Conservation (phyloP, 1,139 yeast genomes). For the Yamadazyma dendronema region DNA sequence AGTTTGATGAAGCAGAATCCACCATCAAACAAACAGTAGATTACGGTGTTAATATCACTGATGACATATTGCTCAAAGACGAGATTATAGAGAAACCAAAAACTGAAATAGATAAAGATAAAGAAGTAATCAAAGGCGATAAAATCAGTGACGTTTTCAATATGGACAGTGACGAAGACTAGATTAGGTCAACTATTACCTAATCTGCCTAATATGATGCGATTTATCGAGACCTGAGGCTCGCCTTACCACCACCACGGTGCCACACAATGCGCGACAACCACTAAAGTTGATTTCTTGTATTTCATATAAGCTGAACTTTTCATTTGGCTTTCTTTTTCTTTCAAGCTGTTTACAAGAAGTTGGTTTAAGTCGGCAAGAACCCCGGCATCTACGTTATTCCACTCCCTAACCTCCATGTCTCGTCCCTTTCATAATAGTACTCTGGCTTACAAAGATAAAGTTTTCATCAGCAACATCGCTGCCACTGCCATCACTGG, state of each 20-base stretch:
- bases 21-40: slow-evolving; percentile 50
- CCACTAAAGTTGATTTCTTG: not conserved
- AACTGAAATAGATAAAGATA: not conserved
- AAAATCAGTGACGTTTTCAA: slow-evolving; percentile 1
- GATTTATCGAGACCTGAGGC: no score
- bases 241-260: not conserved
- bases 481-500: slow-evolving; percentile 68
- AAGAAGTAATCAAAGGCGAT: not conserved
- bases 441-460: slow-evolving; percentile 37
- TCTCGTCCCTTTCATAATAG: slow-evolving; percentile 14
- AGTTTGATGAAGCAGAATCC: slow-evolving; percentile 42
- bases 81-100: slow-evolving; percentile 14
- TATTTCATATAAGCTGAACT: not conserved
- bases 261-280: not conserved
- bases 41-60: slow-evolving; percentile 53
- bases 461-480: slow-evolving; percentile 57
- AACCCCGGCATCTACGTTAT: slow-evolving; percentile 13
- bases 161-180: not conserved
- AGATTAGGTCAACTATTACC: no score
- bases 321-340: not conserved
- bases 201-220: no score
- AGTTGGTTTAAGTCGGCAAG: slow-evolving; percentile 18
- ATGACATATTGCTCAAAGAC: slow-evolving; percentile 31
- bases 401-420: slow-evolving; percentile 1
- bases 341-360: slow-evolving; percentile 8